Conservation (phyloP, 179 eudicot species). For the Sideroxylon spinosum region DNA sequence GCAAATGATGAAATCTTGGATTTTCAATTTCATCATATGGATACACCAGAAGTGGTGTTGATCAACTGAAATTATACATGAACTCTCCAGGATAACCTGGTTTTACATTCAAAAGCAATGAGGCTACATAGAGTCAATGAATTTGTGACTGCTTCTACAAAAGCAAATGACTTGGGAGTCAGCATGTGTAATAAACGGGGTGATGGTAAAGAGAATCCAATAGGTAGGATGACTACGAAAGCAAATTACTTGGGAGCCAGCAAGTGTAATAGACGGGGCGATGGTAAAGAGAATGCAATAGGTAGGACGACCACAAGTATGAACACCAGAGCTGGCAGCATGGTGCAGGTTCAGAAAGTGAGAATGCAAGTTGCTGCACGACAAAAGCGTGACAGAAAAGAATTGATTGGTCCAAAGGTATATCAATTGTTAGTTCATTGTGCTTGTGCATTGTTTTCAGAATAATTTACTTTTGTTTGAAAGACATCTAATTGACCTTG, state of each 20-base stretch:
- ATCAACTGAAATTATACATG: not conserved
- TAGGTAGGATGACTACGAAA: conserved; percentile 17
- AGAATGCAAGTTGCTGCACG: conserved; percentile 15
- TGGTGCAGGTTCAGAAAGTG: conserved; percentile 27
- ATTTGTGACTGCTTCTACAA: conserved; percentile 9
- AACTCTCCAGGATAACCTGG: conserved; percentile 25
- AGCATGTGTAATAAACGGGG: conserved; percentile 18
- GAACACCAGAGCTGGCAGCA: conserved; percentile 19
- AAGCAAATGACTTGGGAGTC: conserved; percentile 18
- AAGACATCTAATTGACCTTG: not conserved
- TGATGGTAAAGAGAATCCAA: conserved; percentile 41
- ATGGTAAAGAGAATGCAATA: conserved; percentile 43
- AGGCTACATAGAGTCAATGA: conserved; percentile 24
- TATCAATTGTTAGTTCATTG: not conserved
- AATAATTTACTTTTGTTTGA: not conserved
- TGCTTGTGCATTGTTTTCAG: not conserved
- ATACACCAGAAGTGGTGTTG: not conserved
- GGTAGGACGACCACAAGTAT: conserved; percentile 11
- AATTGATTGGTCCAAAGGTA: conserved; percentile 38
- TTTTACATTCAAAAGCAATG: conserved; percentile 22
- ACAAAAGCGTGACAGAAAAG: conserved; percentile 20
- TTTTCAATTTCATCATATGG: too few species aligned
- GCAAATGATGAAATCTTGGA: not conserved
- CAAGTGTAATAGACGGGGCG: conserved; percentile 17
- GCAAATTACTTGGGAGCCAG: conserved; percentile 20